Evolutionary conservation across 2,329 filamentous ascomycete species (phyloP).

Genomic region (Ascochyta rabiei): DNA sequence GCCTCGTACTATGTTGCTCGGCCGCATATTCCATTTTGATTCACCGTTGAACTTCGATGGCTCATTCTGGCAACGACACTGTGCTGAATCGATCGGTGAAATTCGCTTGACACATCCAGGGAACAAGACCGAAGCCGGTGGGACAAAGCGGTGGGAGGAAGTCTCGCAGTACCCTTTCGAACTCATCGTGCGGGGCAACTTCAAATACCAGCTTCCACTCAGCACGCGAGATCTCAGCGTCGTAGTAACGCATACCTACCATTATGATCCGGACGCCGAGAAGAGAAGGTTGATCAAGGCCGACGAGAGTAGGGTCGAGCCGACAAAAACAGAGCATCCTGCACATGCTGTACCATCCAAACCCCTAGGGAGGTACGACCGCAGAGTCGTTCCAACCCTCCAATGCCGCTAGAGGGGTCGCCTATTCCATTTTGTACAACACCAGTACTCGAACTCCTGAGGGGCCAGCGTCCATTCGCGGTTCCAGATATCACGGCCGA

Average conservation of each 20-base stretch:
- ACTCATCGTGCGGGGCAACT: slow-evolving; percentile 85
- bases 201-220: slow-evolving; percentile 77
- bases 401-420: slow-evolving; percentile 21
- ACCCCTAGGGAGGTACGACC: slow-evolving; percentile 37
- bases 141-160: slow-evolving; percentile 84
- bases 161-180: slow-evolving; percentile 93
- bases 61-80: slow-evolving; percentile 78
- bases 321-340: slow-evolving; percentile 14
- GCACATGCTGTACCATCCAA: slow-evolving; percentile 29
- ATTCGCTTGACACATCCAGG: slow-evolving; percentile 82
- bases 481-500: slow-evolving; percentile 28
- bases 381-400: slow-evolving; percentile 27
- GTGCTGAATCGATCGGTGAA: slow-evolving; percentile 77
- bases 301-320: slow-evolving; percentile 4
- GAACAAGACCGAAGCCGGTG: slow-evolving; percentile 83
- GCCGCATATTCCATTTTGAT: slow-evolving; percentile 84
- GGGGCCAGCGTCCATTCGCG: slow-evolving; percentile 15
- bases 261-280: slow-evolving; percentile 45
- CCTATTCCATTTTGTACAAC: slow-evolving; percentile 28
- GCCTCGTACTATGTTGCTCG: slow-evolving; percentile 87
- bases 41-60: slow-evolving; percentile 88
- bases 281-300: slow-evolving; percentile 39
- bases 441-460: slow-evolving; percentile 21
- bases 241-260: slow-evolving; percentile 51
- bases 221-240: slow-evolving; percentile 61